Evolutionary conservation across 192 early-diverging fungal genomes (phyloP).

Genomic region (Dissophora globulifera): DNA sequence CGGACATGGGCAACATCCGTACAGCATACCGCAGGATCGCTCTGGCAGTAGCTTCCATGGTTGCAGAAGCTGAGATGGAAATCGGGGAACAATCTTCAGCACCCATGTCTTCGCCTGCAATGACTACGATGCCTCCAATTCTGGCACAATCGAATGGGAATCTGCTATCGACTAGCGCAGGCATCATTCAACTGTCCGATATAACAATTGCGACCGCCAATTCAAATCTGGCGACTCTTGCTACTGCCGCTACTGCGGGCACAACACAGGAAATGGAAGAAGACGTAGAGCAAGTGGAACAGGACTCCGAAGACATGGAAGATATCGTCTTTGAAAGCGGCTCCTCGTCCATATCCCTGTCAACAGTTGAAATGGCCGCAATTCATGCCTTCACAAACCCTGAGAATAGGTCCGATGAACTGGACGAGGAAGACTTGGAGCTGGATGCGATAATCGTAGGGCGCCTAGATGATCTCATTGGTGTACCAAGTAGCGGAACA

Average conservation of each 20-base stretch:
- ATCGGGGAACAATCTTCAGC: not conserved
- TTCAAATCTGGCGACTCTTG: not conserved
- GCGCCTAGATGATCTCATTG: too few relatives aligned
- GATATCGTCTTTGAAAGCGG: not conserved
- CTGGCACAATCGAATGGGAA: not conserved
- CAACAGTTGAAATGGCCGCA: not conserved
- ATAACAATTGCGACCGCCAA: not conserved
- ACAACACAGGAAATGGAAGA: not conserved
- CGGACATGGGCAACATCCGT: constrained; percentile 10
- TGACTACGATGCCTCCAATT: not conserved
- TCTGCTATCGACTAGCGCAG: constrained; percentile 5
- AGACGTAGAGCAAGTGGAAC: not conserved
- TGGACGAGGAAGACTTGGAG: constrained; percentile 11
- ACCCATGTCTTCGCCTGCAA: not conserved
- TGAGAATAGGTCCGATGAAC: too few relatives aligned
- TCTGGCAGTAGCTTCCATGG: constrained; percentile 12
- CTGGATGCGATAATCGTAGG: constrained; percentile 1
- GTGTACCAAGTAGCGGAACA: constrained; percentile 15
- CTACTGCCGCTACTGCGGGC: not conserved
- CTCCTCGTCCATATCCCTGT: not conserved
- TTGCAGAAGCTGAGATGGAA: not conserved
- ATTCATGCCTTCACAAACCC: too few relatives aligned
- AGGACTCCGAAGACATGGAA: not conserved
- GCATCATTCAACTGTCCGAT: not conserved
- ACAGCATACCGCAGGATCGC: constrained; percentile 10